Evolutionary conservation across 2,329 filamentous ascomycete species (phyloP), one percentile per base, ranked within the genome.

Genomic region (Lachnellula subtilissima): DNA sequence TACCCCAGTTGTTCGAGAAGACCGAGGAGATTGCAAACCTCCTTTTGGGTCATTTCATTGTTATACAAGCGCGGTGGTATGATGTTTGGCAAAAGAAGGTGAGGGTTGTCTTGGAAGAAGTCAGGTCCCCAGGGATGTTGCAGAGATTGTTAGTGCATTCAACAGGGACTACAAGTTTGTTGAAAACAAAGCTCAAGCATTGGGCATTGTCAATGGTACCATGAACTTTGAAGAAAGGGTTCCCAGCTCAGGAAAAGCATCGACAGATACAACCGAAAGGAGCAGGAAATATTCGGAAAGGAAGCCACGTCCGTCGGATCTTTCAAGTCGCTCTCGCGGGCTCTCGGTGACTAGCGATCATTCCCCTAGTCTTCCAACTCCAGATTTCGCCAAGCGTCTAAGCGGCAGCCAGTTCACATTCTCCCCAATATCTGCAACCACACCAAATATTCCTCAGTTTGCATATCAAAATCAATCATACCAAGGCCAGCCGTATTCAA

Each of bases 1-100:
- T 99, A 48, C 93, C 93, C 1, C 86, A 86, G 69, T 80, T 99
- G 15, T 96, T 94, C 51, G 74, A 77, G 7, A 75, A 94, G 61
- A 97, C 93, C 1, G 89, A 90, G 59, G 88, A 86, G 65, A 77
- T 97, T 59, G 91, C 94, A 65, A 89, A 91, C 65, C 86, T 88
- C 23, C 93, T 90, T 65, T 78, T 96, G 45, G 83, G 82, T 55
- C 91, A 91, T 65, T 91, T 97, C 67, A 84, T 97, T 63, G 85
- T 88, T 61, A 86, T 96, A 47, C 92, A 97, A 72, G 81, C 84
- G 17, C 80, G 83, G 49, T 99, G 93, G 93, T 92, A 87, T 69
- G 79, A 80, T 54, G 85, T 90, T 40, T 92, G 91, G 84, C 87
- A 88, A 65, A 87, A 89, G 64, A 96, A 95, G 75, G 82, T 97